phyloP scores from a whole-genome alignment of 1,284 basidiomycete species.

The Limonomyces culmigenus region DNA sequence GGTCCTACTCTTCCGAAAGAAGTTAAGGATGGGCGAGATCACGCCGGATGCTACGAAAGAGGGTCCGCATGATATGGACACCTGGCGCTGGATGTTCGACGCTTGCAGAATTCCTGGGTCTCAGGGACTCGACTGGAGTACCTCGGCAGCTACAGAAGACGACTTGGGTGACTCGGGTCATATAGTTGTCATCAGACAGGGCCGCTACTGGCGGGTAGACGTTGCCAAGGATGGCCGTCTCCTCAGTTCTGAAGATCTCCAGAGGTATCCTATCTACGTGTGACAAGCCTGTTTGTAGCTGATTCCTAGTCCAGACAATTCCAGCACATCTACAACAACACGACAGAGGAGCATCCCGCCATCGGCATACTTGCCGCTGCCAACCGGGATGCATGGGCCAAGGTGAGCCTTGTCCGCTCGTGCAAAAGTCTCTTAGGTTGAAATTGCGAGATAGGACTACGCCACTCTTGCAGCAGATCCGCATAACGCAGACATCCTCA shows the following conservation, averaged over 20 bases:
- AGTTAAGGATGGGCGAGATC: constrained; percentile 48
- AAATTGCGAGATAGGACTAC: too few relatives aligned
- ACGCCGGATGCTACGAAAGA: constrained; percentile 62
- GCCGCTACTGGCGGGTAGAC: constrained; percentile 63
- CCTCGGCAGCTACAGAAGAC: constrained; percentile 47
- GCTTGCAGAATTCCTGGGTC: constrained; percentile 69
- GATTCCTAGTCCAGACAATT: constrained; percentile 40
- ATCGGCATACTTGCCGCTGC: constrained; percentile 66
- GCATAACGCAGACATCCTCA: constrained; percentile 47
- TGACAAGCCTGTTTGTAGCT: neutral
- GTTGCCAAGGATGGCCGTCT: constrained; percentile 37
- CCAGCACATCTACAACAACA: constrained; percentile 54
- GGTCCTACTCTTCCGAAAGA: constrained; percentile 56
- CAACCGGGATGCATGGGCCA: constrained; percentile 75
- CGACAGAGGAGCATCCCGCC: constrained; percentile 42
- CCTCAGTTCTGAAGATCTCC: constrained; percentile 53
- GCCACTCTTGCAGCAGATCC: constrained; percentile 33
- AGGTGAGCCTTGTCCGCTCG: too few relatives aligned
- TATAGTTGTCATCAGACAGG: constrained; percentile 63
- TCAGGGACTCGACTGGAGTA: constrained; percentile 59
- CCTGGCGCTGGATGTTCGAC: constrained; percentile 89
- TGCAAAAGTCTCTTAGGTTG: too few relatives aligned
- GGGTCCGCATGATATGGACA: constrained; percentile 74
- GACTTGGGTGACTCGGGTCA: constrained; percentile 54
- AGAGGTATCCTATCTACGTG: constrained; percentile 27